Evolutionary conservation across 805 yeast genomes (phyloP).

Genomic region (Saccharomycopsis vini): DNA sequence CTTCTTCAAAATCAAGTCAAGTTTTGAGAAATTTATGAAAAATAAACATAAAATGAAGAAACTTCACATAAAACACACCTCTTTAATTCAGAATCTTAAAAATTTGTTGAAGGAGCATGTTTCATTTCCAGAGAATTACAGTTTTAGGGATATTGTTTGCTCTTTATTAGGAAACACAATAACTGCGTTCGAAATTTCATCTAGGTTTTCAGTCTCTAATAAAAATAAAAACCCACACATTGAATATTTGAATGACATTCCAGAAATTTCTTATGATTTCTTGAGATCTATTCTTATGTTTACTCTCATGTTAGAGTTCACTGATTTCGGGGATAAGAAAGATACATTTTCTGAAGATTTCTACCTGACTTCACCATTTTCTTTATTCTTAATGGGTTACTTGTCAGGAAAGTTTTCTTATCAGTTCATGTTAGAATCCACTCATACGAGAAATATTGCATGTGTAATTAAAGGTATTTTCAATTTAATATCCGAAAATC

Average conservation of each 20-base stretch:
- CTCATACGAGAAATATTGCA: slow-evolving; percentile 1
- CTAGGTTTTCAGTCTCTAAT: slow-evolving; percentile 10
- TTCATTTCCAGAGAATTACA: too few relatives aligned
- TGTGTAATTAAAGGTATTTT: slow-evolving; percentile 1
- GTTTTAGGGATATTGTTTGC: too few relatives aligned
- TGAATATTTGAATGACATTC: slow-evolving; percentile 10
- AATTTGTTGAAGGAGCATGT: too few relatives aligned
- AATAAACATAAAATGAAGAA: too few relatives aligned
- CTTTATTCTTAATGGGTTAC: slow-evolving; percentile 3
- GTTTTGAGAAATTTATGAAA: too few relatives aligned
- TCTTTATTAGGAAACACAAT: slow-evolving; percentile 16
- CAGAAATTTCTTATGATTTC: slow-evolving; percentile 14
- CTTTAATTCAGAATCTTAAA: too few relatives aligned
- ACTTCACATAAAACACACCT: too few relatives aligned
- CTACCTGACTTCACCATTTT: neutral
- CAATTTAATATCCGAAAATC: slow-evolving; percentile 2
- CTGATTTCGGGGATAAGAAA: neutral
- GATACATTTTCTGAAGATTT: neutral
- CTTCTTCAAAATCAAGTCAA: too few relatives aligned
- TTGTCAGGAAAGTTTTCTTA: slow-evolving; percentile 4
- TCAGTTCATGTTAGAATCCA: neutral
- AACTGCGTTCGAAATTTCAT: slow-evolving; percentile 11
- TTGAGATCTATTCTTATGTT: slow-evolving; percentile 5
- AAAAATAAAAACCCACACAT: slow-evolving; percentile 9
- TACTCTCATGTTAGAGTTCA: neutral